phyloP scores from a whole-genome alignment of 2,329 filamentous ascomycete species.

The Ophiocordyceps unilateralis region DNA sequence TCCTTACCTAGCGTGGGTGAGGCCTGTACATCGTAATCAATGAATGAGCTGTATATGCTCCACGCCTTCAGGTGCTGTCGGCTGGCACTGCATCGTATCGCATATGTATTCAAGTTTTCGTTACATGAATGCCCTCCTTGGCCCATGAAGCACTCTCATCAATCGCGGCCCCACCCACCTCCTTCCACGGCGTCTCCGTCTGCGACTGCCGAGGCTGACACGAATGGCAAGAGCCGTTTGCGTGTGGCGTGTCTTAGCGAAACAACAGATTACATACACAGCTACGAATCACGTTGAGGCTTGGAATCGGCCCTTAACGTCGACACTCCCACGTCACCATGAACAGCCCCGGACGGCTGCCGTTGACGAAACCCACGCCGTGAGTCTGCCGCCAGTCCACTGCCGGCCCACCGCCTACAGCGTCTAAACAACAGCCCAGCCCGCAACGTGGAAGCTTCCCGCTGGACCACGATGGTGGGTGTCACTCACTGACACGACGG shows the following conservation, averaged over 20 bases:
- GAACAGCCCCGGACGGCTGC: conserved; percentile 53
- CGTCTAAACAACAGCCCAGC: conserved; percentile 24
- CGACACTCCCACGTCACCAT: conserved; percentile 25
- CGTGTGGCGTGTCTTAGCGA: not conserved
- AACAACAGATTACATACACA: too few species aligned
- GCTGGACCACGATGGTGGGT: conserved; percentile 69
- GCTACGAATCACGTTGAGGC: too few species aligned
- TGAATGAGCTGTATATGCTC: too few species aligned
- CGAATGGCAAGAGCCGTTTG: not conserved
- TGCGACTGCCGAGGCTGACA: not conserved
- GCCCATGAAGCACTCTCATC: not conserved
- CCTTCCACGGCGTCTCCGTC: not conserved
- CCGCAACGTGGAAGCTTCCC: conserved; percentile 89
- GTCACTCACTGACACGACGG: not conserved
- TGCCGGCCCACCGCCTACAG: not conserved
- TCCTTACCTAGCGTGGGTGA: too few species aligned
- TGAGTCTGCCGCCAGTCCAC: conserved; percentile 24
- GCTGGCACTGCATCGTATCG: too few species aligned
- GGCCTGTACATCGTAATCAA: too few species aligned
- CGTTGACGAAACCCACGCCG: conserved; percentile 51
- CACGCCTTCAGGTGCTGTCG: too few species aligned
- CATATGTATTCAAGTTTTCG: too few species aligned
- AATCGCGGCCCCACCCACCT: not conserved
- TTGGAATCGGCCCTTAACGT: not conserved
- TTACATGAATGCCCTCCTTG: too few species aligned